phyloP scores from a whole-genome alignment of 2,329 filamentous ascomycete species.

The Madurella mycetomatis region DNA sequence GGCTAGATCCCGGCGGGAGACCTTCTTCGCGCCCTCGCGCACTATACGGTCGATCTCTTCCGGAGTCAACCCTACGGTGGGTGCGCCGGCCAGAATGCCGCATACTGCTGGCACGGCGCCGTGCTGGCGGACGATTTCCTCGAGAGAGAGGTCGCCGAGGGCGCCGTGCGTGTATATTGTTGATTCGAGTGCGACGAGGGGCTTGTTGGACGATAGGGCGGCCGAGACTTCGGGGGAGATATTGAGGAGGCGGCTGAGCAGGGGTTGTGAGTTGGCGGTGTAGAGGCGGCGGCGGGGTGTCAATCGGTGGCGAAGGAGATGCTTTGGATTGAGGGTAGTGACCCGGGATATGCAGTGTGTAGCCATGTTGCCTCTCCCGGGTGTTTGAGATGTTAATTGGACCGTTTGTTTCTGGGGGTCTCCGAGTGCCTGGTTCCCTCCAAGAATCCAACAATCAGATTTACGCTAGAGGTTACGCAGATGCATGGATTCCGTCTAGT shows the following conservation, averaged over 20 bases:
- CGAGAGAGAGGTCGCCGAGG: slow-evolving; percentile 68
- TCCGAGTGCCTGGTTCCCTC: too few species aligned
- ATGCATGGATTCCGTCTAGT: too few species aligned
- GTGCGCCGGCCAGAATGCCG: slow-evolving; percentile 78
- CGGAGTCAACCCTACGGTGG: slow-evolving; percentile 69
- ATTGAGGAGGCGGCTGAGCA: slow-evolving; percentile 48
- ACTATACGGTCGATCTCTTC: slow-evolving; percentile 73
- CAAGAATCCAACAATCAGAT: too few species aligned
- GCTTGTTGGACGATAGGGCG: slow-evolving; percentile 68
- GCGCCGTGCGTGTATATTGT: slow-evolving; percentile 97
- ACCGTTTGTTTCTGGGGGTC: too few species aligned
- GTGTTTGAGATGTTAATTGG: not conserved
- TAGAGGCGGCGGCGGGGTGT: not conserved
- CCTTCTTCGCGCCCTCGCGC: slow-evolving; percentile 68
- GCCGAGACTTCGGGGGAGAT: slow-evolving; percentile 79
- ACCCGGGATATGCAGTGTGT: slow-evolving; percentile 6
- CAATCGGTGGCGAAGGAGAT: not conserved
- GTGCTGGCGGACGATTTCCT: slow-evolving; percentile 73
- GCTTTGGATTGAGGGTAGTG: not conserved
- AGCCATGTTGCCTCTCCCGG: slow-evolving; percentile 3
- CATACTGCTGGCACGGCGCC: slow-evolving; percentile 88
- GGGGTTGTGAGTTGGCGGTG: slow-evolving; percentile 19
- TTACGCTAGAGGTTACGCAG: too few species aligned
- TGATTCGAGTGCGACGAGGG: slow-evolving; percentile 88
- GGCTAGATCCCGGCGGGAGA: slow-evolving; percentile 81